A percentile compares a stretch with the other conserved stretches of the same genome.
phyloP scores from a whole-genome alignment of 495 filamentous ascomycete genomes.

The Amorphotheca resinae region DNA sequence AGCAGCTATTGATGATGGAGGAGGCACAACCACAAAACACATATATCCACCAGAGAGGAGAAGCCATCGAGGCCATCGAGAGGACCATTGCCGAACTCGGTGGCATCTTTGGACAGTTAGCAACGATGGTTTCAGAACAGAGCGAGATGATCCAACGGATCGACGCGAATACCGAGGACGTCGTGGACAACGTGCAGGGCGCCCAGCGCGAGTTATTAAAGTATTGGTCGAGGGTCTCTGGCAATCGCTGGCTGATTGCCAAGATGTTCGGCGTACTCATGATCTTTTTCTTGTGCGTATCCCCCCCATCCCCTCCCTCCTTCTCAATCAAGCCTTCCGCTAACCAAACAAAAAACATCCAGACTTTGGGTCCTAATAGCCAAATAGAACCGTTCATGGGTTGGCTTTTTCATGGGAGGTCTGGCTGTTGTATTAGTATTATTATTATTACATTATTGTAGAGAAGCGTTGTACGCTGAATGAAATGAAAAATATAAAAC shows the following conservation, averaged over 20 bases:
- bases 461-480: no score
- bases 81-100: constrained; percentile 88
- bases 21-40: constrained; percentile 73
- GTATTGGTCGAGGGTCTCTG: constrained; percentile 87
- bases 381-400: constrained; percentile 8
- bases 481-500: no score
- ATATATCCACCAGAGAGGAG: constrained; percentile 86
- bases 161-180: constrained; percentile 90
- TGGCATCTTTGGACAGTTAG: constrained; percentile 93
- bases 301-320: not conserved
- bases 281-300: constrained; percentile 38
- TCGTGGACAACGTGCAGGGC: constrained; percentile 94
- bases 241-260: constrained; percentile 91
- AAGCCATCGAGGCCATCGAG: constrained; percentile 95
- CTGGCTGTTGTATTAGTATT: no score
- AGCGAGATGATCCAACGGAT: constrained; percentile 88
- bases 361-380: constrained; percentile 23
- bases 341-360: constrained; percentile 7
- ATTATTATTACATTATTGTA: no score
- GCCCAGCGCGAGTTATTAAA: constrained; percentile 91
- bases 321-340: not conserved
- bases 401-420: no score
- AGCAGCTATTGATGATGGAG: constrained; percentile 90
- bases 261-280: constrained; percentile 94
- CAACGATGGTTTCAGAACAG: constrained; percentile 94